Base-by-base conservation (phyloP, 768 basidiomycete genomes). In the Austroboletus festivus region DNA sequence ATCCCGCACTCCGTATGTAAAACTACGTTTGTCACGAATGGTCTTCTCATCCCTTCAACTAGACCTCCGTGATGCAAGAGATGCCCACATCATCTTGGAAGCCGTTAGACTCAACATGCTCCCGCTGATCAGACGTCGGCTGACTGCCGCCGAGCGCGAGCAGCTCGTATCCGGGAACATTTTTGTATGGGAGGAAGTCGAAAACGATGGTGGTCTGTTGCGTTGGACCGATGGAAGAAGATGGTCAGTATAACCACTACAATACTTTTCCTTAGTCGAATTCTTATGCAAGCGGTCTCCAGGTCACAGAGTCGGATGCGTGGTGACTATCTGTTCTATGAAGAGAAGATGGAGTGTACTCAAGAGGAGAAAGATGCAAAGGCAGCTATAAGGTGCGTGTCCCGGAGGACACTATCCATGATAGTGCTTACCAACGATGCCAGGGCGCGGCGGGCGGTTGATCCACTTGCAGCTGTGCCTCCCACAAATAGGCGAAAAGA, bases 291-390 rank as follows among this genome's bases (percentile, higher is more conserved):
- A 31, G 15, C 19, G 49, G 13, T 24, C 24, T 26, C 16, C 53
- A 89, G 87, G 86, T 89, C 88, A 1, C 88, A 89, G 62, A 89
- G 88, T 65, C 72, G 88, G 50, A 90, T 90, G 88, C 74, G 85
- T 21, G 86, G 83, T 19, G 87, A 86, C 62, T 89, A 87, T 60
- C 70, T 90, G 15, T 89, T 88, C 66, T 90, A 90, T 55, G 88
- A 89, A 60, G 86, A 89, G 63, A 89, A 89, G 60, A 82, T 87
- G 42, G 86, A 86, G 56, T 85, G 83, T 0, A 89, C 86, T 1
- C 81, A 83, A 51, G 88, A 87, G 60, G 87, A 88, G 62, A 79
- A 82, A 53, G 85, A 87, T 53, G 80, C 83, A 1, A 89, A 89
- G 57, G 87, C 86, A 44, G 85, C 83, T n/a, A 72, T 87, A 54